Evolutionary conservation across 2,329 filamentous ascomycete genomes (phyloP), one percentile per base, ranked within the genome.

Genomic region (Alternaria triticina): DNA sequence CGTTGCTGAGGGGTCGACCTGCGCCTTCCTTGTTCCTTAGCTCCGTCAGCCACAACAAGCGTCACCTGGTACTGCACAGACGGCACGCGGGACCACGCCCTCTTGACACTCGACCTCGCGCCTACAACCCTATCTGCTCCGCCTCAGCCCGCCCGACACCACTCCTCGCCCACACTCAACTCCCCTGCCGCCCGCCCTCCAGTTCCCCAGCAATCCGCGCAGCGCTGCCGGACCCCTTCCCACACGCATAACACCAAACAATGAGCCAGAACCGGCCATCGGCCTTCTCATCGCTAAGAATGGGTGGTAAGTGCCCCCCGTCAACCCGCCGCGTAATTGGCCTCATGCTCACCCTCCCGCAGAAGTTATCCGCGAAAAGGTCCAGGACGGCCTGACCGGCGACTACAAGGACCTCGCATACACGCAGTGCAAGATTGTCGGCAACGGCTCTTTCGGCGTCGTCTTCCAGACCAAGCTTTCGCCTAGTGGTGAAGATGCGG

Each of bases 381-480:
- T 99, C 72, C 96, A 99, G 82, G 96, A 99, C 86, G 96, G 96
- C 80, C 86, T 97, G 71, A 99, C 96, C 13, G 96, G 96, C 75
- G 96, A 99, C 82, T 97, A 94, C 76, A 91, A 93, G 82, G 96
- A 99, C 77, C 89, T 99, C 83, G 93, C 97, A 81, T 99, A 99
- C 83, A 98, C 96, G 60, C 96, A 98, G 81, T 98, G 95, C 86
- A 99, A 99, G 85, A 98, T 99, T 77, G 96, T 99, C 52, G 96
- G 96, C 81, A 99, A 99, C 84, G 96, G 96, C 72, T 98, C 95
- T 36, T 99, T 99, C 74, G 96, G 96, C 70, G 95, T 99, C 54
- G 96, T 99, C 70, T 99, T 99, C 82, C 96, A 99, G 85, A 99
- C 96, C 61, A 98, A 98, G 85, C 88, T 99, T 76, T 95, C 95